Evolutionary conservation across 2,329 filamentous ascomycete genomes (phyloP), one percentile per base, ranked within the genome.

Genomic region (Nemania sp.): DNA sequence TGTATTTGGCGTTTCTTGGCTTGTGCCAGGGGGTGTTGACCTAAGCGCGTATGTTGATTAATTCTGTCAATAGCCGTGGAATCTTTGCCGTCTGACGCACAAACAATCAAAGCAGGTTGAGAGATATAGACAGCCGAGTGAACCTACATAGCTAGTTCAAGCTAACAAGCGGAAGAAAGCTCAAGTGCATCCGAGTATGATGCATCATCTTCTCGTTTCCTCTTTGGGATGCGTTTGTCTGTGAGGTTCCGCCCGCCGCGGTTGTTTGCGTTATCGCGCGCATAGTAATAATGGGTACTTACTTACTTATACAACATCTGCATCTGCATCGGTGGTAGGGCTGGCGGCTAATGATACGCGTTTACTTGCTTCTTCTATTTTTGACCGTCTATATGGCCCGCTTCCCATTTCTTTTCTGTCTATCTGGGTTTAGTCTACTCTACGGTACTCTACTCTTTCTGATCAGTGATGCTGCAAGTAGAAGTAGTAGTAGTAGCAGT

Each of bases 291-390:
- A 49, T 53, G 54, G 43, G 11, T 13, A 17, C n/a, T 5, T 29
- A 52, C 25, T 15, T 29, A 21, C 25, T 15, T 6, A 46, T 39
- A 53, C 35, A 54, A 39, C 50, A 57, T 64, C 43, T 18, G n/a
- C 46, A 48, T 63, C 51, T 18, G n/a, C 46, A 48, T 63, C 51
- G 64, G 62, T 65, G 60, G 62, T 67, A 74, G 69, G 72, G 72
- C 72, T 74, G 73, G 74, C 74, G 73, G 66, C 69, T 75, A 74
- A 68, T 71, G 71, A 72, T 64, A 71, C 62, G 2, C 65, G 46
- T 64, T 62, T 59, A 58, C 61, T 56, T 40, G 43, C 17, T 63
- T 60, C 54, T 66, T 72, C 71, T 74, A 71, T 72, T 74, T 72
- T 70, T 68, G 70, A 72, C 64, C 65, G 52, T 60, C 64, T 58